Percentiles rank a stretch among this genome's conserved stretches.
Conservation (phyloP, 331 rosid species). For the Quercus lobata region DNA sequence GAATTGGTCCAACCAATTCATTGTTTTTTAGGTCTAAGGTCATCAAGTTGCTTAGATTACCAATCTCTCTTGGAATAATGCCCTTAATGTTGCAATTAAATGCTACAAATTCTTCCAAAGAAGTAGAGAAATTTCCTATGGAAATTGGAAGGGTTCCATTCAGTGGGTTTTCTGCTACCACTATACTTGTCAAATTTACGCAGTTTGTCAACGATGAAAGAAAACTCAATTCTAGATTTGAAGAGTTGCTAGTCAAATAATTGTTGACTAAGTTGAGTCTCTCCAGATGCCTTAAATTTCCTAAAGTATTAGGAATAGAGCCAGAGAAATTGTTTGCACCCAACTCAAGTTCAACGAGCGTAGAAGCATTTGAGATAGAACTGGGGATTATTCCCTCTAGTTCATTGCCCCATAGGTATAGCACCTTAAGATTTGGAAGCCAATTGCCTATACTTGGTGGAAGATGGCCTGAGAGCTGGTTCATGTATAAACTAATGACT, state of each 20-base stretch:
- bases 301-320: no score
- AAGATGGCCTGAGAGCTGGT: no score
- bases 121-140: neutral
- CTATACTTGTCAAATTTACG: neutral
- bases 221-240: neutral
- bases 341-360: neutral
- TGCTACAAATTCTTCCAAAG: neutral
- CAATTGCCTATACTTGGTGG: no score
- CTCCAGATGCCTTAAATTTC: neutral
- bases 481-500: no score
- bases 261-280: neutral
- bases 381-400: neutral
- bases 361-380: constrained; percentile 6
- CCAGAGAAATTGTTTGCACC: neutral
- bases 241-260: neutral
- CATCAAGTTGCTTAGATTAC: no score
- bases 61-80: no score
- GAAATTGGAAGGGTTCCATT: neutral
- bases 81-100: no score
- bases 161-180: neutral
- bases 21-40: no score
- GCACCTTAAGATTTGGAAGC: no score
- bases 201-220: neutral
- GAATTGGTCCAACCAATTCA: neutral
- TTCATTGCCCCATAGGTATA: no score